These are phyloP conservation scores for Acacia acuminata DNA, from an alignment of 306 rosid species.

Conservation along the genomic window DNA sequence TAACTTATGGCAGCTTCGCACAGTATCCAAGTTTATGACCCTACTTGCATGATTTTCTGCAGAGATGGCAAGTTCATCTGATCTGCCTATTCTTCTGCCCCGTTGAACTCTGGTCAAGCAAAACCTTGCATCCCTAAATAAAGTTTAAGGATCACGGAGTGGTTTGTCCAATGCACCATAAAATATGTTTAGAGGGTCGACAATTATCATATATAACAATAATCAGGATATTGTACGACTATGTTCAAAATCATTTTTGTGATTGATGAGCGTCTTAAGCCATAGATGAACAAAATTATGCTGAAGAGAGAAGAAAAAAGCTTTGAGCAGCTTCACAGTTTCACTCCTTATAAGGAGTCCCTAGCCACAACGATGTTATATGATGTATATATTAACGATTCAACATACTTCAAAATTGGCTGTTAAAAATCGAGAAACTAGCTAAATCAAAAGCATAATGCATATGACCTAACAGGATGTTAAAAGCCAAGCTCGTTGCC, in stretches of 20 bases:
- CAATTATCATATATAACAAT: neutral
- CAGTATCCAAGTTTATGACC: no score
- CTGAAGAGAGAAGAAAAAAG: neutral
- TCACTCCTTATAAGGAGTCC: no score
- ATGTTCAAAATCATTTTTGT: neutral
- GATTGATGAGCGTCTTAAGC: neutral
- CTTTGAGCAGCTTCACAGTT: no score
- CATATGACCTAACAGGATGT: constrained; percentile 16
- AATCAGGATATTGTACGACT: neutral
- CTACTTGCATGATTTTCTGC: no score
- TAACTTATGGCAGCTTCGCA: no score
- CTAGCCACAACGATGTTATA: no score
- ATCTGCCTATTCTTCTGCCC: no score
- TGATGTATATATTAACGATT: neutral
- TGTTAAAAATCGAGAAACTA: no score
- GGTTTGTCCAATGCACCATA: neutral
- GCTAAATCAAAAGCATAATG: neutral
- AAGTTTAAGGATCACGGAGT: neutral
- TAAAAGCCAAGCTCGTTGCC: constrained; percentile 49
- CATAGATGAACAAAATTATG: neutral
- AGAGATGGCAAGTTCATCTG: no score
- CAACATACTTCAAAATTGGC: neutral
- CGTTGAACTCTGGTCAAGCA: no score
- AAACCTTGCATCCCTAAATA: neutral
- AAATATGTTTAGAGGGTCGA: neutral